Base-by-base conservation (phyloP, 306 rosid genomes). In the Lathyrus sativus region DNA sequence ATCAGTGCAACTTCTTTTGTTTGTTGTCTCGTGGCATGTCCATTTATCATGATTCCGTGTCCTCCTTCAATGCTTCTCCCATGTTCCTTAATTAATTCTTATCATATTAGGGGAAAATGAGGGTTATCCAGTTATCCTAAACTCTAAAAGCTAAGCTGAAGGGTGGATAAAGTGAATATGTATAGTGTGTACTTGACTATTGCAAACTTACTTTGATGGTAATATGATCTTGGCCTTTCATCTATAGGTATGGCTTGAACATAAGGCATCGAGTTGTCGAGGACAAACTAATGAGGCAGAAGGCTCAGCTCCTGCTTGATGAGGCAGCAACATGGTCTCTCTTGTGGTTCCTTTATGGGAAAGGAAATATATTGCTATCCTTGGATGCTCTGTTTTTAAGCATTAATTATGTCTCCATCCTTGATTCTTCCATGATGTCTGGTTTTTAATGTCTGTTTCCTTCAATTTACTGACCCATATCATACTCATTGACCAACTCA, bases 271-370 rank as follows among this genome's bases (percentile, higher is more conserved):
- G 96, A 56, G 86, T 86, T 70, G 83, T 87, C 45, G 97, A 90
- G 85, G 99, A 93, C 68, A 90, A 90, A 78, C 79, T 93, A 80
- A 88, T 90, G 90, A 90, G 95, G 87, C 97, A 90, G 87, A 88
- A 88, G 87, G 91, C 97, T 80, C 97, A 85, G 65, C 83, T 85
- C 77, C 72, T 93, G 78, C 90, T 93, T 71, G 95, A 93, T 35
- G 99, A 93, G 84, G 99, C 96, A 18, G 99, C 99, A 51, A 85
- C 99, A 2, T 93, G 99, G 99, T 93, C 96, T 65, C 96, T 93
- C 70, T 64, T 93, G 84, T 93, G 99, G 99, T 82, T 85, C 77
- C 96, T 93, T 54, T 93, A 80, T 64, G 99, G 95, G 75, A 88
- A 93, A 90, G 96, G 99, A 26, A 86, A 88, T 88, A 65, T 71